A percentile compares a stretch with the other conserved stretches of the same genome.
Evolutionary conservation across 2,329 filamentous ascomycete species (phyloP).

Genomic region (Colletotrichum cereale): DNA sequence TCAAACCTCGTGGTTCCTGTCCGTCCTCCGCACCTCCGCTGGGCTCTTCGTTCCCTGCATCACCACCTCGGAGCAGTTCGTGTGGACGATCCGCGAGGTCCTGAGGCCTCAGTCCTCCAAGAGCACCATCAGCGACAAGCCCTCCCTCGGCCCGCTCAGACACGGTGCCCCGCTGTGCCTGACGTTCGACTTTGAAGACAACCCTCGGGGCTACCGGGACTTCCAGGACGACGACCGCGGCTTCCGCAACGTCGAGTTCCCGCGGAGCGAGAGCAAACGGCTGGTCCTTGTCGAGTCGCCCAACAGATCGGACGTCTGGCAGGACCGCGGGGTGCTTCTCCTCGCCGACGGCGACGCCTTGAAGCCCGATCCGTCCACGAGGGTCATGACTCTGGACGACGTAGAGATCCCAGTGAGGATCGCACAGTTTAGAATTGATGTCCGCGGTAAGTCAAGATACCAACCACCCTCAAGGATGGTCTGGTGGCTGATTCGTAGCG

Average conservation of each 20-base stretch:
- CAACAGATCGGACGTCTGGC: not conserved
- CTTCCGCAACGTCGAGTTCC: slow-evolving; percentile 1
- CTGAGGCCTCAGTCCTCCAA: not conserved
- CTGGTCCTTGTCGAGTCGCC: not conserved
- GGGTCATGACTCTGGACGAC: not conserved
- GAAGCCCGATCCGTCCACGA: not conserved
- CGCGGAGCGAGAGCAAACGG: not conserved
- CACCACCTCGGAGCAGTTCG: slow-evolving; percentile 7
- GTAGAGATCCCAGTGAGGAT: not conserved
- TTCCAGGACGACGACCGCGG: slow-evolving; percentile 7
- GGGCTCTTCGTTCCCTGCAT: slow-evolving; percentile 28
- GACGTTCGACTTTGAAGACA: slow-evolving; percentile 15
- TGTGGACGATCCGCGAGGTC: slow-evolving; percentile 15
- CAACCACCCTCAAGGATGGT: not conserved
- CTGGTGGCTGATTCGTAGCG: not conserved
- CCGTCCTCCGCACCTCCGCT: slow-evolving; percentile 21
- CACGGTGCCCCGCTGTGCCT: slow-evolving; percentile 6
- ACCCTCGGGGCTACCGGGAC: slow-evolving; percentile 12
- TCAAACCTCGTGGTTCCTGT: not conserved
- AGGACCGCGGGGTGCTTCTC: not conserved
- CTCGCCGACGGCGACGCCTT: not conserved
- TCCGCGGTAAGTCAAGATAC: not conserved
- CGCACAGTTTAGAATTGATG: slow-evolving; percentile 4
- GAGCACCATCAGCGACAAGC: not conserved
- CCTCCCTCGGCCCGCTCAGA: not conserved